Evolutionary conservation across 1,284 basidiomycete genomes (phyloP).

Genomic region (Rhodotorula mucilaginosa): DNA sequence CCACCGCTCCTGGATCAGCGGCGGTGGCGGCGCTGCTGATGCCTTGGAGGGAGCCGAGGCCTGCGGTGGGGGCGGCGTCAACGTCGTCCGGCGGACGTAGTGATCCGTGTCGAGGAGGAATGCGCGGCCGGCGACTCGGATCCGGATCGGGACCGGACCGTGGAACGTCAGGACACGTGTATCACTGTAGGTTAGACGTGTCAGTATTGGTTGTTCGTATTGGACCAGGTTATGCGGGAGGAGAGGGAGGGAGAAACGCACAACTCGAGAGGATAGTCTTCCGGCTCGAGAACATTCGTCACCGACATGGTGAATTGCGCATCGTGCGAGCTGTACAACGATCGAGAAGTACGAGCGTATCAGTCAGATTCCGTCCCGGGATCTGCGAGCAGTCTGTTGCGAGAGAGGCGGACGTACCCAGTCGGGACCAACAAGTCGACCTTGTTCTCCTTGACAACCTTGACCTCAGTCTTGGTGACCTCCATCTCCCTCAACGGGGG

Average conservation of each 20-base stretch:
- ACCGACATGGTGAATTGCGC: conserved; percentile 11
- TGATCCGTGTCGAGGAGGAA: conserved; percentile 26
- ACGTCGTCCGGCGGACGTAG: conserved; percentile 17
- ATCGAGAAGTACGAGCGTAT: too few relatives aligned
- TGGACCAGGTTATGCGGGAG: not conserved
- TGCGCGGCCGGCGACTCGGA: not conserved
- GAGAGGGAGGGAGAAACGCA: not conserved
- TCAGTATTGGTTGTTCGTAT: not conserved
- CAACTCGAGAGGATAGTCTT: conserved; percentile 1
- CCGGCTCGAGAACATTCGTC: not conserved
- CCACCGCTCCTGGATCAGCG: conserved; percentile 9
- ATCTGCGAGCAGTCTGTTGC: too few relatives aligned
- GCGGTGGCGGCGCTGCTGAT: not conserved
- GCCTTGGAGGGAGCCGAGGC: too few relatives aligned
- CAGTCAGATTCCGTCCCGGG: too few relatives aligned
- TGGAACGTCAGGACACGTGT: not conserved
- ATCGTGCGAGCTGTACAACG: conserved; percentile 6
- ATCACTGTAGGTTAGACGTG: not conserved
- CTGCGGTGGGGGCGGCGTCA: not conserved
- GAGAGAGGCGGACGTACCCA: conserved; percentile 5
- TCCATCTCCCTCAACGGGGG: not conserved
- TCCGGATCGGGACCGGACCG: not conserved
- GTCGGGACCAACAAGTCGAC: conserved; percentile 29
- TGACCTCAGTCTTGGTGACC: not conserved
- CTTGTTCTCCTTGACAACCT: conserved; percentile 15